phyloP scores from a whole-genome alignment of 2,329 filamentous ascomycete species.

The Capronia epimyces region DNA sequence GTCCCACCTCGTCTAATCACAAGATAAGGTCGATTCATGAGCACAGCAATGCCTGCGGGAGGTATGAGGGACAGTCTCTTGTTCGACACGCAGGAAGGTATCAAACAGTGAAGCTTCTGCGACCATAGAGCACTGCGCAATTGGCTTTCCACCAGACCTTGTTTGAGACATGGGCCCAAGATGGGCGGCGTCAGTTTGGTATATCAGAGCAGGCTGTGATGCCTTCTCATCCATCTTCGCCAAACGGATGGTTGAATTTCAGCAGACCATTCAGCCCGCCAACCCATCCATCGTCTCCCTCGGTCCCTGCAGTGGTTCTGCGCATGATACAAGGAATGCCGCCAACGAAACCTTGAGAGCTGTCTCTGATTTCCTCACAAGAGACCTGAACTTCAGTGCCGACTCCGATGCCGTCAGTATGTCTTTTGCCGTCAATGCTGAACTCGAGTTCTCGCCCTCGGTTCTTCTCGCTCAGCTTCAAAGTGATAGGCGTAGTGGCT shows the following conservation, averaged over 20 bases:
- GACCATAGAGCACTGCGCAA: too few relatives aligned
- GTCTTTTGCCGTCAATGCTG: constrained; percentile 68
- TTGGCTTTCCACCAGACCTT: too few relatives aligned
- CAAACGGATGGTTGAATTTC: constrained; percentile 98
- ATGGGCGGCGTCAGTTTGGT: neutral
- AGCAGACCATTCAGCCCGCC: constrained; percentile 85
- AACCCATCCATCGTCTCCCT: constrained; percentile 86
- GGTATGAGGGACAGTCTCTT: too few relatives aligned
- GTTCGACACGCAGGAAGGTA: too few relatives aligned
- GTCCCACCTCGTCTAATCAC: too few relatives aligned
- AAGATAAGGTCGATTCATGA: too few relatives aligned
- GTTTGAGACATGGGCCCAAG: neutral
- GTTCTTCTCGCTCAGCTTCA: constrained; percentile 76
- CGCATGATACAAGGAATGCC: constrained; percentile 90
- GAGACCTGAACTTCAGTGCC: constrained; percentile 84
- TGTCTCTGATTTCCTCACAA: constrained; percentile 63
- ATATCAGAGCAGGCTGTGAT: neutral
- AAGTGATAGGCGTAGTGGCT: constrained; percentile 73
- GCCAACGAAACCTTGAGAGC: constrained; percentile 55
- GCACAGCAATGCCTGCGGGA: too few relatives aligned
- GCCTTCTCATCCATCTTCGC: constrained; percentile 47
- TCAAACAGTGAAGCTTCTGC: too few relatives aligned
- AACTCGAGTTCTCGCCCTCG: constrained; percentile 70
- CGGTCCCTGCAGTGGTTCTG: constrained; percentile 45
- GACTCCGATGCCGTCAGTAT: constrained; percentile 60